phyloP scores from a whole-genome alignment of 345 rosid species.

The Eucalyptus pauciflora region DNA sequence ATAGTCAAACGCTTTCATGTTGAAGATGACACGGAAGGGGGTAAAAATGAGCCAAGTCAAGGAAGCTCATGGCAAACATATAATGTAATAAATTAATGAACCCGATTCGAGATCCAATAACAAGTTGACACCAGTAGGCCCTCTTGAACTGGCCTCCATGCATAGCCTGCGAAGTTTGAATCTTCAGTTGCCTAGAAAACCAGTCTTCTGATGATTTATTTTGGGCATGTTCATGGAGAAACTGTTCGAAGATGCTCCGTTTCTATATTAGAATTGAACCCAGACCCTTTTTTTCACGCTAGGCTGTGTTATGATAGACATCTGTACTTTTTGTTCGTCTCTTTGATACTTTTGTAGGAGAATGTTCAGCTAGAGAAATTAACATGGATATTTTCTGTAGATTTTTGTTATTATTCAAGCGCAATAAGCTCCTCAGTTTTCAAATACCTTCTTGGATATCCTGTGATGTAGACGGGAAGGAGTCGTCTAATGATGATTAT shows the following conservation, averaged over 20 bases:
- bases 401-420: conserved; percentile 20
- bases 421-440: conserved; percentile 64
- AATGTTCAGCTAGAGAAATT: neutral
- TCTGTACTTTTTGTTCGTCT: neutral
- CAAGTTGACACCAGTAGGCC: conserved; percentile 59
- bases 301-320: neutral
- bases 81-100: neutral
- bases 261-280: neutral
- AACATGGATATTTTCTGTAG: neutral
- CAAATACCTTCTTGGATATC: conserved; percentile 83
- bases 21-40: neutral
- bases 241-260: neutral
- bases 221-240: neutral
- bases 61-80: neutral
- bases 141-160: conserved; percentile 64
- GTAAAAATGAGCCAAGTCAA: neutral
- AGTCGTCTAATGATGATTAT: conserved; percentile 29
- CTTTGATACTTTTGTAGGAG: neutral
- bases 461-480: conserved; percentile 71
- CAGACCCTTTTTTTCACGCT: neutral
- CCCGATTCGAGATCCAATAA: conserved; percentile 15
- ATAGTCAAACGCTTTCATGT: neutral
- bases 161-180: conserved; percentile 52
- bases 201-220: neutral
- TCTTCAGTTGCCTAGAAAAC: conserved; percentile 50